These are phyloP conservation scores for Dactylellina leptospora DNA, from an alignment of 2,329 filamentous ascomycete species.

Conservation along the genomic window DNA sequence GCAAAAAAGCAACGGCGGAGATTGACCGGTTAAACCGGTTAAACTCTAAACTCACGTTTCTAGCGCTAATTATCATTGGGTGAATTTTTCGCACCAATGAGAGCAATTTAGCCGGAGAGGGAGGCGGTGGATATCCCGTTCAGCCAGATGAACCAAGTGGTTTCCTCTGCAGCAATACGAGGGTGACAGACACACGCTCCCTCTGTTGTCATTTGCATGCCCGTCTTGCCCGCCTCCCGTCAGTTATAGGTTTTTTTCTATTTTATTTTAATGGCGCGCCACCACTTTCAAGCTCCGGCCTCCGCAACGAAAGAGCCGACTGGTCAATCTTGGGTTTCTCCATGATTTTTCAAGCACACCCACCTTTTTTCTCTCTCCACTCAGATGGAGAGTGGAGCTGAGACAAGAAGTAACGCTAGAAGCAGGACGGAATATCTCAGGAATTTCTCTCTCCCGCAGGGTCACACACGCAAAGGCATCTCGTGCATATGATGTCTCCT, in stretches of 20 bases:
- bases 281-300: slow-evolving; percentile 52
- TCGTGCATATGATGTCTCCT: slow-evolving; percentile 10
- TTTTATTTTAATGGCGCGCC: too few relatives aligned
- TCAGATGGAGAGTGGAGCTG: slow-evolving; percentile 28
- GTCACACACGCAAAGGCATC: slow-evolving; percentile 7
- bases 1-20: slow-evolving; percentile 46
- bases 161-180: too few relatives aligned
- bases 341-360: slow-evolving; percentile 9
- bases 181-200: too few relatives aligned
- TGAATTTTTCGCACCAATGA: slow-evolving; percentile 52
- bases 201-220: slow-evolving; percentile 28
- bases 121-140: slow-evolving; percentile 29
- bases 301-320: slow-evolving; percentile 37
- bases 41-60: slow-evolving; percentile 52
- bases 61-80: slow-evolving; percentile 41
- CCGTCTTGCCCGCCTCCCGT: slow-evolving; percentile 15
- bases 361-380: slow-evolving; percentile 11
- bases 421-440: slow-evolving; percentile 53
- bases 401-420: slow-evolving; percentile 21
- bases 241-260: slow-evolving; percentile 5
- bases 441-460: slow-evolving; percentile 43
- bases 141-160: slow-evolving; percentile 33
- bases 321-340: slow-evolving; percentile 12
- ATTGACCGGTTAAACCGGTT: slow-evolving; percentile 50
- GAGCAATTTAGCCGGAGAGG: slow-evolving; percentile 51